phyloP scores from a whole-genome alignment of 305 asterid genomes.

The Solanum hybrid region DNA sequence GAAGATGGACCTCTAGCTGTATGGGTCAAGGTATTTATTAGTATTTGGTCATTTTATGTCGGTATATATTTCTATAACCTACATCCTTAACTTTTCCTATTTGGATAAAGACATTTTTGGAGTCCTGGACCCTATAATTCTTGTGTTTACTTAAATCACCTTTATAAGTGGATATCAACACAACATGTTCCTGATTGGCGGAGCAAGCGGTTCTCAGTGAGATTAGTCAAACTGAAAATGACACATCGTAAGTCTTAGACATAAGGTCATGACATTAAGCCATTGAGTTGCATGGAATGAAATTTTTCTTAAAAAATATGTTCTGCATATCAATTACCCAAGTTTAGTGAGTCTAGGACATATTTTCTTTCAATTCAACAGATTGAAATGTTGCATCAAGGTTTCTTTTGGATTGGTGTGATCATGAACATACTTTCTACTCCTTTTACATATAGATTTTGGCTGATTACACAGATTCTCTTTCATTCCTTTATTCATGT shows the following conservation, averaged over 20 bases:
- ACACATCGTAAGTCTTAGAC: neutral
- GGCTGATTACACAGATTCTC: neutral
- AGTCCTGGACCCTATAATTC: neutral
- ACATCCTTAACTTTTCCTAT: neutral
- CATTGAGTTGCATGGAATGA: neutral
- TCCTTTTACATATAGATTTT: neutral
- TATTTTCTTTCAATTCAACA: neutral
- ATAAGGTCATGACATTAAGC: neutral
- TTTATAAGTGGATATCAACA: neutral
- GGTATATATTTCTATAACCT: neutral
- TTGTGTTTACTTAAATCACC: neutral
- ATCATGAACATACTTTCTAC: neutral
- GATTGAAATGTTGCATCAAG: neutral
- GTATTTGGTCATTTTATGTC: constrained; percentile 8
- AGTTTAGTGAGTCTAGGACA: neutral
- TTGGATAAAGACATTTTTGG: neutral
- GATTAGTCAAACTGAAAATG: neutral
- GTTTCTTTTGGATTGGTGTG: neutral
- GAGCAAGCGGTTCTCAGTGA: neutral
- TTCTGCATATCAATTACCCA: neutral
- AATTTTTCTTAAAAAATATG: neutral
- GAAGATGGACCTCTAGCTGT: constrained; percentile 74
- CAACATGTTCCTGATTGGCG: neutral
- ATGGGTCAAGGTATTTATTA: constrained; percentile 80
- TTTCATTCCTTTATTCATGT: neutral